Conservation (phyloP, 345 rosid genomes). For the Camelina hispida region DNA sequence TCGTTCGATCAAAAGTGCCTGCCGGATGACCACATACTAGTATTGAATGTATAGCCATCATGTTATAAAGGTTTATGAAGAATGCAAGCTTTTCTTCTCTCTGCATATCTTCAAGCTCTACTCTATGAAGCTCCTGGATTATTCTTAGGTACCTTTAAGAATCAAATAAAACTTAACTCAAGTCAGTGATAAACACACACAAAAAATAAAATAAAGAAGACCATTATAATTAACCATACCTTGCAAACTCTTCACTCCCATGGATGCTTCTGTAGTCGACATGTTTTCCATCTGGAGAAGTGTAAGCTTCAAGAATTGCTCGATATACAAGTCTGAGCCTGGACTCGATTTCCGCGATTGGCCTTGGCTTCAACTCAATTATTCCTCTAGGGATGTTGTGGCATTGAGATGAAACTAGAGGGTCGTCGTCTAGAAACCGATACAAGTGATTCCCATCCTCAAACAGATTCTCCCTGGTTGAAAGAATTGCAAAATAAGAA, state of each 20-base stretch:
- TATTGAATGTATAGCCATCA: slow-evolving; percentile 90
- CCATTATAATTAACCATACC: slow-evolving; percentile 47
- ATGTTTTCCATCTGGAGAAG: slow-evolving; percentile 77
- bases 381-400: slow-evolving; percentile 84
- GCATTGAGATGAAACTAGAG: slow-evolving; percentile 73
- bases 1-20: slow-evolving; percentile 74
- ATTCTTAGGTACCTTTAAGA: slow-evolving; percentile 69
- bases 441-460: slow-evolving; percentile 88
- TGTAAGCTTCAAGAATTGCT: slow-evolving; percentile 79
- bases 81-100: slow-evolving; percentile 87
- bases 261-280: slow-evolving; percentile 87
- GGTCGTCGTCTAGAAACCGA: slow-evolving; percentile 80
- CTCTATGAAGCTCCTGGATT: slow-evolving; percentile 84
- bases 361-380: slow-evolving; percentile 73
- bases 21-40: slow-evolving; percentile 71
- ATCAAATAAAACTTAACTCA: neutral
- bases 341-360: slow-evolving; percentile 65
- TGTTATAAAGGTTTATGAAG: slow-evolving; percentile 82
- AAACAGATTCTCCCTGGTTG: slow-evolving; percentile 75
- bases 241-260: slow-evolving; percentile 96
- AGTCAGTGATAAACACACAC: neutral
- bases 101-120: slow-evolving; percentile 62
- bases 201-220: slow-evolving; percentile 3
- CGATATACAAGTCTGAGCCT: slow-evolving; percentile 66
- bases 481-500: slow-evolving; percentile 3